Evolutionary conservation across 1,139 yeast genomes (phyloP).

Genomic region (Pichia kudriavzevii): DNA sequence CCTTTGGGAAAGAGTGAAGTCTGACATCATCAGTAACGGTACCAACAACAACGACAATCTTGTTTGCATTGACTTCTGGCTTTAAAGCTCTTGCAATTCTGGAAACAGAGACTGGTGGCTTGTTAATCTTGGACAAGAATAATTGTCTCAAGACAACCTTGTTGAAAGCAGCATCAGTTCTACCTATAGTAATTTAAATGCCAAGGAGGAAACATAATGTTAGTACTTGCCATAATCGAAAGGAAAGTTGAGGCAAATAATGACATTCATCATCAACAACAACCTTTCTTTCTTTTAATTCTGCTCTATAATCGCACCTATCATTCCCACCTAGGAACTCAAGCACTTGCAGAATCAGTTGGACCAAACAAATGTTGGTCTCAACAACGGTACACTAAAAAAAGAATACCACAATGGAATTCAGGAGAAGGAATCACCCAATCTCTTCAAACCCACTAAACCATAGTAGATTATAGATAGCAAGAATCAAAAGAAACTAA

Average conservation of each 20-base stretch:
- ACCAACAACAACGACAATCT: slow-evolving; percentile 97
- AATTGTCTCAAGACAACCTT: slow-evolving; percentile 89
- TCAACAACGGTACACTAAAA: too few species aligned
- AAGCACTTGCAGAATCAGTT: slow-evolving; percentile 27
- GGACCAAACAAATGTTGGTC: too few species aligned
- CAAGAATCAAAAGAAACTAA: slow-evolving; percentile 16
- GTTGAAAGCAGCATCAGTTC: slow-evolving; percentile 99
- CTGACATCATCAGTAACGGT: slow-evolving; percentile 98
- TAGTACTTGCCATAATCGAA: slow-evolving; percentile 16
- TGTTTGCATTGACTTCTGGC: slow-evolving; percentile 72
- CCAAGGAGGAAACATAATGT: slow-evolving; percentile 17
- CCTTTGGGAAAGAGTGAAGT: slow-evolving; percentile 88
- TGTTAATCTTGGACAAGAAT: slow-evolving; percentile 97
- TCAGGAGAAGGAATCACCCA: slow-evolving; percentile 1
- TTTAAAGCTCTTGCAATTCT: slow-evolving; percentile 80
- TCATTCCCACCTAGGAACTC: not conserved
- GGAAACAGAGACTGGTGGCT: slow-evolving; percentile 97
- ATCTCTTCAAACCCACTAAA: not conserved
- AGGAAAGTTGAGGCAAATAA: slow-evolving; percentile 1
- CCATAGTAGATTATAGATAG: slow-evolving; percentile 15
- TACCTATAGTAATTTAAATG: slow-evolving; percentile 45
- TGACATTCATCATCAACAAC: slow-evolving; percentile 1
- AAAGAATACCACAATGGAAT: too few species aligned
- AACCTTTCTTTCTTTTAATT: slow-evolving; percentile 21
- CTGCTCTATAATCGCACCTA: slow-evolving; percentile 31